Conservation (phyloP, 2,329 filamentous ascomycete species). For the Cladosporium sp. region DNA sequence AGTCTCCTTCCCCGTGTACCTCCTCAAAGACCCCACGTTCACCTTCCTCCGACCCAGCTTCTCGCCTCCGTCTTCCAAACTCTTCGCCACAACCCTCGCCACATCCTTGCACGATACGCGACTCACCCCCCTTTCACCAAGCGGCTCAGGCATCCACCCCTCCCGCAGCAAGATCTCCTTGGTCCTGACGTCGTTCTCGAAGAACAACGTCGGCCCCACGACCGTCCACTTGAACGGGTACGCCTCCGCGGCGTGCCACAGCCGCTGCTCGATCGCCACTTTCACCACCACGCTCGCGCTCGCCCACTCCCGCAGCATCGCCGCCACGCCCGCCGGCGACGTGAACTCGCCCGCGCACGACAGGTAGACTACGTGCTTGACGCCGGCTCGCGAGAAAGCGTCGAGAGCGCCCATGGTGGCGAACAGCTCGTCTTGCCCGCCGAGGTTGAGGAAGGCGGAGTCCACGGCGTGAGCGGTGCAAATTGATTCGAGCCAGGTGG, state of each 20-base stretch:
- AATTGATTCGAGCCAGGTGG: neutral
- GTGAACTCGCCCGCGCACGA: conserved; percentile 12
- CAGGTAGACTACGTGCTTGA: conserved; percentile 42
- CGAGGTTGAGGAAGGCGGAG: conserved; percentile 5
- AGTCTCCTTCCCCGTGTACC: conserved; percentile 2
- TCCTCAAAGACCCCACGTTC: conserved; percentile 10
- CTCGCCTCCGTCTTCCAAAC: conserved; percentile 1
- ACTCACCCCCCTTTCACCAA: conserved; percentile 21
- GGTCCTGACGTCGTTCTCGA: conserved; percentile 11
- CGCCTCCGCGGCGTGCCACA: neutral
- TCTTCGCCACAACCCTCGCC: conserved; percentile 6
- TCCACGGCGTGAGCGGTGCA: neutral
- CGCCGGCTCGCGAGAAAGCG: conserved; percentile 49
- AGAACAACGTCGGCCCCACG: conserved; percentile 15
- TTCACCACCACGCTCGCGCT: conserved; percentile 9
- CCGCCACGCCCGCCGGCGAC: neutral
- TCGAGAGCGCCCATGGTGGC: conserved; percentile 51
- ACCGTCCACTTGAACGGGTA: conserved; percentile 15
- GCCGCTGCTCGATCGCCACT: conserved; percentile 8
- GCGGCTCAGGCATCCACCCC: conserved; percentile 21
- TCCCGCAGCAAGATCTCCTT: conserved; percentile 12
- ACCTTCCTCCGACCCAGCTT: conserved; percentile 8
- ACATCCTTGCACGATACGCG: neutral
- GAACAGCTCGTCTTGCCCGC: conserved; percentile 7
- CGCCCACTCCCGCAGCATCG: neutral